Conservation (phyloP, 2,329 filamentous ascomycete species). For the Monosporascus sp. region DNA sequence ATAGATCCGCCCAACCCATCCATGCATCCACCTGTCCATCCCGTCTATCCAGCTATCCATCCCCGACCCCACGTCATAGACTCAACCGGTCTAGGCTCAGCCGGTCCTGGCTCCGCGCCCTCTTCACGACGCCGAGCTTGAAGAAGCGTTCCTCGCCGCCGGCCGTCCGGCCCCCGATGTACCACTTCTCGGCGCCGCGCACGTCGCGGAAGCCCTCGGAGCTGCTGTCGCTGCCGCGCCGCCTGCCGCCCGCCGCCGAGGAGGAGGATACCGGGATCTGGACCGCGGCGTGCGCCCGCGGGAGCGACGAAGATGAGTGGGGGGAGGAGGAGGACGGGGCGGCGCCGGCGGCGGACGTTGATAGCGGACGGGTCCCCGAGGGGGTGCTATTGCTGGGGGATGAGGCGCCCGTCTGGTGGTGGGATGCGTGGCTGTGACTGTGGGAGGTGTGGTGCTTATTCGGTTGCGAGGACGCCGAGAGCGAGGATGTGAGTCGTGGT, state of each 20-base stretch:
- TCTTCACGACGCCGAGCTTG: conserved; percentile 69
- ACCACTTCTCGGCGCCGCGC: conserved; percentile 71
- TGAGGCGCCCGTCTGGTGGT: neutral
- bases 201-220: conserved; percentile 72
- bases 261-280: conserved; percentile 16
- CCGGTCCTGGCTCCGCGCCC: conserved; percentile 68
- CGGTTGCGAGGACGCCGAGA: conserved; percentile 23
- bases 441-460: conserved; percentile 22
- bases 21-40: neutral
- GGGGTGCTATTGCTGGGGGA: conserved; percentile 3
- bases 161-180: conserved; percentile 72
- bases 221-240: conserved; percentile 69
- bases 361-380: conserved; percentile 14
- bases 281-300: conserved; percentile 11
- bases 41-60: neutral
- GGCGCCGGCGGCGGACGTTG: conserved; percentile 10
- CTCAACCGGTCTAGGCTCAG: conserved; percentile 71
- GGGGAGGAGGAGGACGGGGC: neutral
- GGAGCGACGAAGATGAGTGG: neutral
- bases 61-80: conserved; percentile 43
- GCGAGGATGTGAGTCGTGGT: conserved; percentile 18
- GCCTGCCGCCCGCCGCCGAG: conserved; percentile 26
- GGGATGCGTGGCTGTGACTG: neutral
- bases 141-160: conserved; percentile 77
- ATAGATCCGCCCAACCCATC: neutral